A percentile compares a stretch with the other conserved stretches of the same genome.
These are phyloP conservation scores for Xylaria sp. DNA, from an alignment of 2,329 filamentous ascomycete species.

Conservation along the genomic window DNA sequence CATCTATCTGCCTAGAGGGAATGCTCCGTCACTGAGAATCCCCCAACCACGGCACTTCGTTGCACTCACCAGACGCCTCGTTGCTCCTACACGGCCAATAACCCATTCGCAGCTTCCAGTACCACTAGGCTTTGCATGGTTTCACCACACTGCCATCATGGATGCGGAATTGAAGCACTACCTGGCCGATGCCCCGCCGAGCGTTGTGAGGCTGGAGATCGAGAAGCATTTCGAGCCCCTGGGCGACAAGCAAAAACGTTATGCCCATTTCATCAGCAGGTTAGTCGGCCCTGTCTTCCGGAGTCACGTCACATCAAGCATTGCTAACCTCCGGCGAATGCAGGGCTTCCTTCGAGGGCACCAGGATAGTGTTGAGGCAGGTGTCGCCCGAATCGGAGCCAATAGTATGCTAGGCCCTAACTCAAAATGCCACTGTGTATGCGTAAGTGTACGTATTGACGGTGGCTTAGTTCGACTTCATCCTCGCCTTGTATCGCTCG, in stretches of 20 bases:
- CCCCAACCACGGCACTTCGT: slow-evolving; percentile 27
- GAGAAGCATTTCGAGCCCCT: slow-evolving; percentile 89
- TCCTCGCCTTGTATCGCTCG: slow-evolving; percentile 71
- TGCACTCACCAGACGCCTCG: slow-evolving; percentile 17
- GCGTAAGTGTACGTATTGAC: slow-evolving; percentile 17
- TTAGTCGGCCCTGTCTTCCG: slow-evolving; percentile 44
- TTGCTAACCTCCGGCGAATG: slow-evolving; percentile 18
- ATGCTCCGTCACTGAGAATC: slow-evolving; percentile 33
- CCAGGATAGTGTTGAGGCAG: slow-evolving; percentile 78
- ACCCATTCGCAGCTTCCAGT: background rate
- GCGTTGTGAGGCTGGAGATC: slow-evolving; percentile 85
- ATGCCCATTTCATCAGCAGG: slow-evolving; percentile 89
- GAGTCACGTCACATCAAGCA: slow-evolving; percentile 16
- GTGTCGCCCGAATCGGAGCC: slow-evolving; percentile 80
- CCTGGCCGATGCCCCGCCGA: slow-evolving; percentile 88
- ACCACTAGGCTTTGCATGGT: slow-evolving; percentile 18
- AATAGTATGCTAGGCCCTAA: slow-evolving; percentile 51
- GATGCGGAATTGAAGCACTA: slow-evolving; percentile 74
- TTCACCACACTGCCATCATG: slow-evolving; percentile 50
- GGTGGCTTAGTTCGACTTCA: slow-evolving; percentile 69
- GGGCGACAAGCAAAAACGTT: slow-evolving; percentile 78
- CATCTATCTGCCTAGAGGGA: slow-evolving; percentile 25
- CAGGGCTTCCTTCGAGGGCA: slow-evolving; percentile 78
- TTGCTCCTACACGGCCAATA: slow-evolving; percentile 16
- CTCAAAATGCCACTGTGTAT: slow-evolving; percentile 4